Evolutionary conservation across 495 filamentous ascomycete genomes (phyloP).

Genomic region (Xylaria curta): DNA sequence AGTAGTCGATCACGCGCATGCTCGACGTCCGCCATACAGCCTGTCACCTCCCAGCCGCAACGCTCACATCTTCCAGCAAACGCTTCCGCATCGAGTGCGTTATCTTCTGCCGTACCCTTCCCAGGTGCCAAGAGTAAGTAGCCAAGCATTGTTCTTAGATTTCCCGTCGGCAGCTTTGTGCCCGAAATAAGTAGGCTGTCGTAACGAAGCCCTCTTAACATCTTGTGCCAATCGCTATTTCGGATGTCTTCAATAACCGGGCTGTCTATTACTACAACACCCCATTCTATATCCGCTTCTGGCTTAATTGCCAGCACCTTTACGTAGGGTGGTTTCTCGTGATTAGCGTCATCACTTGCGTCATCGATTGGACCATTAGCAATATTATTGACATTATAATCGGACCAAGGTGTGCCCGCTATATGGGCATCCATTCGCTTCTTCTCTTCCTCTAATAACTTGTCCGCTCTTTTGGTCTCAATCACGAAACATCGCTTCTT

Average conservation of each 20-base stretch:
- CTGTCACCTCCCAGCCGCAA: not conserved
- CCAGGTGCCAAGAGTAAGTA: not conserved
- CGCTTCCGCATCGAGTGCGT: not conserved
- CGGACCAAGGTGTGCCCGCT: not conserved
- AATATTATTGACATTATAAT: not conserved
- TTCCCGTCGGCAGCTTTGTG: not conserved
- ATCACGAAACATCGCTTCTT: not conserved
- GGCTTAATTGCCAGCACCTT: not conserved
- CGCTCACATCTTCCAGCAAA: not conserved
- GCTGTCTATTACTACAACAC: not conserved
- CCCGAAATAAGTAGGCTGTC: not conserved
- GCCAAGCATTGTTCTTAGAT: not conserved
- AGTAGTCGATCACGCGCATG: not conserved
- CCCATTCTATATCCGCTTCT: not conserved
- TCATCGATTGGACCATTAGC: not conserved
- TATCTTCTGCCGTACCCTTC: too few relatives aligned
- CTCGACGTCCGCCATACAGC: not conserved
- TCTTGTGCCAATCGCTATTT: not conserved
- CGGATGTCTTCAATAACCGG: not conserved
- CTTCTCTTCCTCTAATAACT: not conserved
- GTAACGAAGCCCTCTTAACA: not conserved
- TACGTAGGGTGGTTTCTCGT: not conserved
- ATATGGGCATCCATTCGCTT: not conserved
- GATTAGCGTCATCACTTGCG: not conserved
- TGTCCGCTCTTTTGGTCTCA: not conserved